Conservation (phyloP, 139 green algal species). For the Picochlorum sp. region DNA sequence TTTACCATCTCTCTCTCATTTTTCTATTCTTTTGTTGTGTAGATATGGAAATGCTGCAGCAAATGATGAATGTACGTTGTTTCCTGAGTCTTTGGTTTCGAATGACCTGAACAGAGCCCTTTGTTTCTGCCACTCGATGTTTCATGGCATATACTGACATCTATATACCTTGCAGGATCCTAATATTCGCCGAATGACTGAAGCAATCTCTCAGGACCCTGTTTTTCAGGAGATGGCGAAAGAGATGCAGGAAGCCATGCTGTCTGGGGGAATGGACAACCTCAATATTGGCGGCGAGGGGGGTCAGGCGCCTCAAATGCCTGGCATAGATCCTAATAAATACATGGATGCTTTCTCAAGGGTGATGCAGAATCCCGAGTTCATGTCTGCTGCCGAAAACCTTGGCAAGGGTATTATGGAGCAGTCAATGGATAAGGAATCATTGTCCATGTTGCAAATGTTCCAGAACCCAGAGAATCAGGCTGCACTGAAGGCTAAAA, state of each 20-base stretch:
- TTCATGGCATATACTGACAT: no score
- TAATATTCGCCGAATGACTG: conserved; percentile 36
- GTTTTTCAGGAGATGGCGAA: conserved; percentile 33
- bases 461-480: conserved; percentile 33
- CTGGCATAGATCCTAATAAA: conserved; percentile 20
- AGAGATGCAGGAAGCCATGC: conserved; percentile 34
- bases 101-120: no score
- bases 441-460: conserved; percentile 26
- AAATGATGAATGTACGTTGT: conserved; percentile 14
- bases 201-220: conserved; percentile 31
- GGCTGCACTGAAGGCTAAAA: conserved; percentile 43
- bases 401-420: conserved; percentile 23
- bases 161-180: conserved; percentile 23
- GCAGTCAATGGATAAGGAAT: conserved; percentile 15
- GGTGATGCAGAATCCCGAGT: conserved; percentile 35
- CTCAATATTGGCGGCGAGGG: conserved; percentile 3
- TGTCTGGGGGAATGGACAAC: conserved; percentile 7
- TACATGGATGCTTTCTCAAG: conserved; percentile 37
- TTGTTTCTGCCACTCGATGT: no score
- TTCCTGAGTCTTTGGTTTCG: no score
- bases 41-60: conserved; percentile 6
- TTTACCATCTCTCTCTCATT: not conserved
- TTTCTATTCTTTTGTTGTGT: not conserved
- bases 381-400: conserved; percentile 22
- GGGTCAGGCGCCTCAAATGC: conserved; percentile 14